Conservation (phyloP, 2,329 filamentous ascomycete species). For the Celoporthe dispersa region DNA sequence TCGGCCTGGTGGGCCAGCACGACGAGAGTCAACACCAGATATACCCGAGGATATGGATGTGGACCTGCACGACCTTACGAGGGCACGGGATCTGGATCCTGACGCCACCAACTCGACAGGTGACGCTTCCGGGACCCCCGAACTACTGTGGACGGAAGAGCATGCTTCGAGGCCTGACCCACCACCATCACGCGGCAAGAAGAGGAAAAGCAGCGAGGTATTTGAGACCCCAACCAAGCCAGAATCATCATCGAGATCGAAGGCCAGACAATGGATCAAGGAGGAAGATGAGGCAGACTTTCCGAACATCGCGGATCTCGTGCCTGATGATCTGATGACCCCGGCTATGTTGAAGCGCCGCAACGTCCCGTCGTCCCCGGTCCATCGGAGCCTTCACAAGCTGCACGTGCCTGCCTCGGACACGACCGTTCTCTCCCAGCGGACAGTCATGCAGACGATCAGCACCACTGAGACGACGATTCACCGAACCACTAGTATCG, state of each 20-base stretch:
- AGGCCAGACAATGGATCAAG: constrained; percentile 36
- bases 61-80: constrained; percentile 44
- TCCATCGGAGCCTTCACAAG: constrained; percentile 32
- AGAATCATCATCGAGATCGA: constrained; percentile 40
- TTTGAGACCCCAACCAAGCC: constrained; percentile 36
- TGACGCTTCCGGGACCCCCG: constrained; percentile 42
- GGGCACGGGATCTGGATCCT: constrained; percentile 36
- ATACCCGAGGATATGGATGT: constrained; percentile 42
- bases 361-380: constrained; percentile 43
- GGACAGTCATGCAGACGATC: constrained; percentile 33
- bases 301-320: constrained; percentile 56
- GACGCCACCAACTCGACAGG: constrained; percentile 34
- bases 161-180: constrained; percentile 45
- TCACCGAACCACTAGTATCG: constrained; percentile 21
- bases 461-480: constrained; percentile 33
- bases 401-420: constrained; percentile 22
- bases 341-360: constrained; percentile 31
- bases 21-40: constrained; percentile 33
- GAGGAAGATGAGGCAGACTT: constrained; percentile 51
- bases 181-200: constrained; percentile 48
- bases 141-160: constrained; percentile 50
- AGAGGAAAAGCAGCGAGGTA: constrained; percentile 57
- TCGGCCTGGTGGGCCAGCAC: constrained; percentile 21
- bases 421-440: constrained; percentile 30
- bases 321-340: constrained; percentile 38